Evolutionary conservation across 257 asterid species (phyloP).

Genomic region (Perilla frutescens): DNA sequence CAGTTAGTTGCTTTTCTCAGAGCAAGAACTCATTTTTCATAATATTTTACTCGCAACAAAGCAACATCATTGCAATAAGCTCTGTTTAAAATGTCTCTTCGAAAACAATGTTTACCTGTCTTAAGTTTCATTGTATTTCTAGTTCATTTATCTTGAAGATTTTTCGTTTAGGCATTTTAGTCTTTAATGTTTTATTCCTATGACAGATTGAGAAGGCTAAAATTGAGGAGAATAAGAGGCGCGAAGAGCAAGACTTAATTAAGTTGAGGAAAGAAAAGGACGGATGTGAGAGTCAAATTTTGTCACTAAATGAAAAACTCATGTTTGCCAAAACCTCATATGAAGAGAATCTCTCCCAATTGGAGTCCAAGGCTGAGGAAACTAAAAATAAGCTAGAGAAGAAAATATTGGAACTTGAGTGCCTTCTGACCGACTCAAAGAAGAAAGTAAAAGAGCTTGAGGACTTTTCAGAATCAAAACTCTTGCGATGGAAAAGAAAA

Average conservation of each 20-base stretch:
- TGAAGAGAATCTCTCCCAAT: constrained; percentile 54
- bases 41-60: neutral
- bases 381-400: constrained; percentile 57
- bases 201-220: constrained; percentile 73
- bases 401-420: constrained; percentile 70
- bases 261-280: constrained; percentile 66
- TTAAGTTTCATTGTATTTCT: constrained; percentile 10
- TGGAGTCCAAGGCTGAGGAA: constrained; percentile 65
- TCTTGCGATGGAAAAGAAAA: constrained; percentile 73
- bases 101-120: neutral
- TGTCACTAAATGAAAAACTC: constrained; percentile 62
- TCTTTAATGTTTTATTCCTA: constrained; percentile 31
- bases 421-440: constrained; percentile 64
- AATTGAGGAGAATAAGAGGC: constrained; percentile 72
- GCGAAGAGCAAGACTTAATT: constrained; percentile 57
- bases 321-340: constrained; percentile 53
- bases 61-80: constrained; percentile 5
- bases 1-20: constrained; percentile 19
- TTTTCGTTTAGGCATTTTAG: constrained; percentile 21
- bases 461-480: constrained; percentile 78
- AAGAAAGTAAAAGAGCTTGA: constrained; percentile 81
- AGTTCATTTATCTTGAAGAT: constrained; percentile 23
- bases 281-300: constrained; percentile 57
- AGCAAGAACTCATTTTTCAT: neutral
- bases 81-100: constrained; percentile 16